Evolutionary conservation across 2,329 filamentous ascomycete genomes (phyloP).

Genomic region (Claviceps lovelessii): DNA sequence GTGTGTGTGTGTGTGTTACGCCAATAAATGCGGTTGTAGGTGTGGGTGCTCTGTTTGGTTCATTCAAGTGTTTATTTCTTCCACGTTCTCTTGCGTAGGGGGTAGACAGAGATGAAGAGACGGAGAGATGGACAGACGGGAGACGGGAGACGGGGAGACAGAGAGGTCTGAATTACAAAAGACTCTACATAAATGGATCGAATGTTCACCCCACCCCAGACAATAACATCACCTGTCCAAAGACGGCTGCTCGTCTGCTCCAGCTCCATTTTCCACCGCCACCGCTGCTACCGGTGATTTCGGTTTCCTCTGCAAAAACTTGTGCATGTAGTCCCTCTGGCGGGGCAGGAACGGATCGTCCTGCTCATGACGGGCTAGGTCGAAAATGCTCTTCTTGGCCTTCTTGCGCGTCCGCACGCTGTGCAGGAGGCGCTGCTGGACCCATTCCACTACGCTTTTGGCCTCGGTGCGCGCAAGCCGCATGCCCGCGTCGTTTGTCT

Average conservation of each 20-base stretch:
- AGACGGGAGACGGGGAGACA: no score
- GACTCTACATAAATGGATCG: no score
- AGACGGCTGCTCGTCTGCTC: neutral
- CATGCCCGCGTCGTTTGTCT: slow-evolving; percentile 62
- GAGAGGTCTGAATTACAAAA: no score
- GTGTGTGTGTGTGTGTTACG: no score
- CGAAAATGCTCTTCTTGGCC: slow-evolving; percentile 39
- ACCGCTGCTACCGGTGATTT: neutral
- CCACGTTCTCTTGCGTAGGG: no score
- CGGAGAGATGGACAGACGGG: no score
- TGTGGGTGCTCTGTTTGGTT: no score
- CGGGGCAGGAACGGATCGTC: slow-evolving; percentile 26
- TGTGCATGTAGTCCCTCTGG: slow-evolving; percentile 37
- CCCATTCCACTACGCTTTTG: slow-evolving; percentile 59
- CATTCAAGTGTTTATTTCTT: no score
- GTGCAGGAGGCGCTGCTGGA: slow-evolving; percentile 60
- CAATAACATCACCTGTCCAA: neutral
- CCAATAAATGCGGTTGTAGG: no score
- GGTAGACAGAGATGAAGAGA: no score
- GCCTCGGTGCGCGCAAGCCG: slow-evolving; percentile 59
- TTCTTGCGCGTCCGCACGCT: slow-evolving; percentile 51
- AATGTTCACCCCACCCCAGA: no score
- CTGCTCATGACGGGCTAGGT: slow-evolving; percentile 16
- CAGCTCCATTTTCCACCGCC: neutral
- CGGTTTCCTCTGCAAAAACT: slow-evolving; percentile 24